Conservation (phyloP, 345 rosid species). For the Cardamine resedifolia region DNA sequence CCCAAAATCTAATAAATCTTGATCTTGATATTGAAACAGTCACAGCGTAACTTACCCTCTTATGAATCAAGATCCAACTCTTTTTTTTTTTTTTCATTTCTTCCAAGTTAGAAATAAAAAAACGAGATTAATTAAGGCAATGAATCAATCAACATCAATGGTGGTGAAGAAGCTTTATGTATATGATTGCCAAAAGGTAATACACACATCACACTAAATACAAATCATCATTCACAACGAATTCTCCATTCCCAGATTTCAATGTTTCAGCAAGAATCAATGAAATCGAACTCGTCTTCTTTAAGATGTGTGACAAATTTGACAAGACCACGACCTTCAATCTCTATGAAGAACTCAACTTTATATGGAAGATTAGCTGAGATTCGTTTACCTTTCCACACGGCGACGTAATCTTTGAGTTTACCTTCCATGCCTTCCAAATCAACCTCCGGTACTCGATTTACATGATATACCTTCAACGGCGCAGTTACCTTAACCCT, state of each 20-base stretch:
- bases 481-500: constrained; percentile 70
- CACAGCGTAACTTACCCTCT: not conserved
- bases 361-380: constrained; percentile 84
- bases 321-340: constrained; percentile 68
- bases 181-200: constrained; percentile 26
- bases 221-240: not conserved
- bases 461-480: constrained; percentile 82
- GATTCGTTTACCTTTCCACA: constrained; percentile 74
- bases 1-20: not conserved
- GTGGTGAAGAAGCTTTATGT: not conserved
- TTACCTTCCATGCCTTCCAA: constrained; percentile 73
- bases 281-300: constrained; percentile 75
- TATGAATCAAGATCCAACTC: not conserved
- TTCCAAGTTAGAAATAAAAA: not conserved
- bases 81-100: not conserved
- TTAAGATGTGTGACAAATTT: constrained; percentile 79
- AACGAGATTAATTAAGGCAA: constrained; percentile 9
- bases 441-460: constrained; percentile 68
- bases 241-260: constrained; percentile 20
- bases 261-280: constrained; percentile 36
- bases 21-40: not conserved
- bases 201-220: constrained; percentile 23
- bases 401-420: constrained; percentile 61
- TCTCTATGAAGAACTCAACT: constrained; percentile 57
- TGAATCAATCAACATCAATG: not conserved